Evolutionary conservation across 2,329 filamentous ascomycete genomes (phyloP), one percentile per base, ranked within the genome.

Genomic region (Claviceps sp.): DNA sequence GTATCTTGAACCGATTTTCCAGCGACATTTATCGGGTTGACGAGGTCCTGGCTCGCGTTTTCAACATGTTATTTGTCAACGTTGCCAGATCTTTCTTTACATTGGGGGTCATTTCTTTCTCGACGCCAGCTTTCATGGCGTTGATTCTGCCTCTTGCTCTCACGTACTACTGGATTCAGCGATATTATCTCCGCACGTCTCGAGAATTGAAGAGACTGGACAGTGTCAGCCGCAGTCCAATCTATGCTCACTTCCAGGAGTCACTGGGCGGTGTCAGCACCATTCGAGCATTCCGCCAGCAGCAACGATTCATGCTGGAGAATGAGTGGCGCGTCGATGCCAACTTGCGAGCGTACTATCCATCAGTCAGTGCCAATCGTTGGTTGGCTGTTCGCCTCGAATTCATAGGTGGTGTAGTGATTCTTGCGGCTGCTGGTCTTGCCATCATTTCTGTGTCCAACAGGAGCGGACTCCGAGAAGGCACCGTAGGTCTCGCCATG

Each of bases 221-320:
- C 69, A 96, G 90, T 65, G 85, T 97, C 59, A 95, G 86, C 65
- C 84, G 89, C 61, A 96, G 90, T 66, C 94, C 94, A 26, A 95
- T 98, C 61, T 98, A 90, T 67, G 93, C 93, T 6, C 94, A 98
- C 68, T 98, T 98, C 72, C 93, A 98, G 65, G 94, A 98, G 70
- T 94, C 89, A 1, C 79, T 98, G 10, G 91, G 89, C 56, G 93
- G 93, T 44, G 85, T 96, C 64, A 88, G 87, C 55, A 98, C 93
- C 11, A 97, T 98, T 63, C 86, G 94, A 58, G 94, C 93, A 39
- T 98, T 95, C 72, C 80, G 85, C 56, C 91, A 98, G 66, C 83
- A 95, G 67, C 75, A 82, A 57, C 80, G 93, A 53, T 98, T 98
- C 68, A 80, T 87, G 56, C 74, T 87, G 54, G 94, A 98, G 68